phyloP scores from a whole-genome alignment of 2,329 filamentous ascomycete species.

The Orbilia brochopaga region DNA sequence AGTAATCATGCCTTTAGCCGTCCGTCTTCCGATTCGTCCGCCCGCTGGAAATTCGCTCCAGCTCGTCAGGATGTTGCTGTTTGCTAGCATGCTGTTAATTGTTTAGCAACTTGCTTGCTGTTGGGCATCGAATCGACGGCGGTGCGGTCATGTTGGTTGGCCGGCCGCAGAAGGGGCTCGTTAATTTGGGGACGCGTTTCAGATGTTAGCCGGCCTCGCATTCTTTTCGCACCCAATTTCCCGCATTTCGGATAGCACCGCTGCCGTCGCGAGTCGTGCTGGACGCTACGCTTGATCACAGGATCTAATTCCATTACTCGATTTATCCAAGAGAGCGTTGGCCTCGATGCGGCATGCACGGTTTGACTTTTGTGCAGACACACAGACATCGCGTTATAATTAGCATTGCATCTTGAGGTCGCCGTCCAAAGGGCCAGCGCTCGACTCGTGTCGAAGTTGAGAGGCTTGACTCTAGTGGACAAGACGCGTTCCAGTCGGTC shows the following conservation, averaged over 20 bases:
- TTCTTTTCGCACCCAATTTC: constrained; percentile 1
- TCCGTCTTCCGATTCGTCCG: constrained; percentile 3
- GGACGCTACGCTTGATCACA: background rate
- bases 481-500: too few species aligned
- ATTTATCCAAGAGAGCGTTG: too few species aligned
- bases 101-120: too few species aligned
- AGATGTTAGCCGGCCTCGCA: background rate
- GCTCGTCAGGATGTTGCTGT: background rate
- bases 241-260: background rate
- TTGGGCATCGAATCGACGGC: too few species aligned
- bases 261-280: background rate
- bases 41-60: background rate
- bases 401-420: too few species aligned
- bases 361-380: too few species aligned
- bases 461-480: too few species aligned
- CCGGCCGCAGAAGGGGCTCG: background rate
- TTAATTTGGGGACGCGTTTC: constrained; percentile 13
- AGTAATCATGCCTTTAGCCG: background rate
- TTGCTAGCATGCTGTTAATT: background rate
- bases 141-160: background rate
- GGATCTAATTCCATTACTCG: too few species aligned
- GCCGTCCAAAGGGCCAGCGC: too few species aligned
- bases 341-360: too few species aligned
- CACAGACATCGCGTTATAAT: too few species aligned
- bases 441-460: too few species aligned